Evolutionary conservation across 2,329 filamentous ascomycete genomes (phyloP).

Genomic region (Septoria linicola): DNA sequence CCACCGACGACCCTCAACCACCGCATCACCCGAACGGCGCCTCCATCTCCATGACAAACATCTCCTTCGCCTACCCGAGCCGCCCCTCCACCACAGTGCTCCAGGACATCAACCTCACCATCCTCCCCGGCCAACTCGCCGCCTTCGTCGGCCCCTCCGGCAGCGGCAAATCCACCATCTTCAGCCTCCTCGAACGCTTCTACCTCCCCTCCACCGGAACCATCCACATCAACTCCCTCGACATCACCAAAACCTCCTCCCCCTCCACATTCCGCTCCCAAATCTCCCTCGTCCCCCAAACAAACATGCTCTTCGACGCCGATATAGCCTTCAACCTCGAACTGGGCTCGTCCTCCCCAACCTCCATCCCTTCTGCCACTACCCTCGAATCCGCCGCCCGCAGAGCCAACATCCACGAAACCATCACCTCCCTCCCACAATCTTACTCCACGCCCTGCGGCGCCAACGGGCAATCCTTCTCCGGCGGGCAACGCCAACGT

Average conservation of each 20-base stretch:
- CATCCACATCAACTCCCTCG: conserved; percentile 53
- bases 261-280: conserved; percentile 58
- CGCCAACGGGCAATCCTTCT: conserved; percentile 41
- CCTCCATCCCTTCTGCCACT: conserved; percentile 42
- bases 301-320: conserved; percentile 68
- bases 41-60: conserved; percentile 4
- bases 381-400: conserved; percentile 62
- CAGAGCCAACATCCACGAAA: conserved; percentile 69
- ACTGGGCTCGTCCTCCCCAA: conserved; percentile 43
- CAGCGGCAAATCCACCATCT: conserved; percentile 49
- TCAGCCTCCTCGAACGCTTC: conserved; percentile 49
- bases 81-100: conserved; percentile 1
- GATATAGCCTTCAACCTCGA: conserved; percentile 57
- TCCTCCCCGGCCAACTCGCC: conserved; percentile 32
- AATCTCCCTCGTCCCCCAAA: conserved; percentile 71
- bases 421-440: conserved; percentile 61
- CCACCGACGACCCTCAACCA: not conserved
- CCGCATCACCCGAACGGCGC: not conserved
- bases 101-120: not conserved
- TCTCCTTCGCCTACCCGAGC: conserved; percentile 10
- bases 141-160: conserved; percentile 51
- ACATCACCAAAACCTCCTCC: conserved; percentile 56
- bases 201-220: conserved; percentile 44
- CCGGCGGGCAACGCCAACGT: conserved; percentile 45
- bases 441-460: conserved; percentile 61